A percentile compares a stretch with the other conserved stretches of the same genome.
These are phyloP conservation scores for Acanthamoeba lenticulata DNA, from an alignment of 208 protist species.

Conservation along the genomic window DNA sequence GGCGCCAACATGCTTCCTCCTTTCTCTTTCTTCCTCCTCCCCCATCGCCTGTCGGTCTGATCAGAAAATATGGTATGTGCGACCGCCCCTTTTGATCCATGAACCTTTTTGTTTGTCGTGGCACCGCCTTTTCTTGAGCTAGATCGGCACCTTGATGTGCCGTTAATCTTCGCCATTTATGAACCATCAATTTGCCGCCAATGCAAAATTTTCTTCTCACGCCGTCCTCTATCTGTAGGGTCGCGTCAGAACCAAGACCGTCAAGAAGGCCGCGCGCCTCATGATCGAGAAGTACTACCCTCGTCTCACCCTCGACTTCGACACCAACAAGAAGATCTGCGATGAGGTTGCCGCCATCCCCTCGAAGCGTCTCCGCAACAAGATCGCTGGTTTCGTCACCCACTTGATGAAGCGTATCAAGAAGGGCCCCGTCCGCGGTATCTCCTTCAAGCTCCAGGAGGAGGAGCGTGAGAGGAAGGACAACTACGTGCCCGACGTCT, in stretches of 20 bases:
- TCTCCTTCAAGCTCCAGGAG: slow-evolving; percentile 99
- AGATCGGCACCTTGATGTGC: neutral
- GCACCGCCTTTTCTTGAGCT: neutral
- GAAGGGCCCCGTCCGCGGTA: slow-evolving; percentile 98
- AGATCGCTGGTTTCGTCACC: slow-evolving; percentile 99
- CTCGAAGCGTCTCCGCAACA: slow-evolving; percentile 99
- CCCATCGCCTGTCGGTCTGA: slow-evolving; percentile 10
- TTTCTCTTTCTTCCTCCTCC: slow-evolving; percentile 49
- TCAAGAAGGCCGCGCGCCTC: slow-evolving; percentile 98
- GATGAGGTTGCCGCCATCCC: slow-evolving; percentile 98
- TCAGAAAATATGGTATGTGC: slow-evolving; percentile 2
- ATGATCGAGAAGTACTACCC: slow-evolving; percentile 99
- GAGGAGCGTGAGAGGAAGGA: slow-evolving; percentile 99
- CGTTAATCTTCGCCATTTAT: neutral
- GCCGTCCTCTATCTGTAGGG: slow-evolving; percentile 87
- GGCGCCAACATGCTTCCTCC: neutral
- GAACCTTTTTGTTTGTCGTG: neutral
- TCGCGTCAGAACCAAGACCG: slow-evolving; percentile 99
- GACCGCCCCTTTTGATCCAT: no score
- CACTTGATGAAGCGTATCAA: slow-evolving; percentile 99
- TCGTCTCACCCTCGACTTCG: slow-evolving; percentile 98
- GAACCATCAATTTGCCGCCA: neutral
- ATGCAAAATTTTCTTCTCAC: neutral
- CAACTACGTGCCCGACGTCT: slow-evolving; percentile 98
- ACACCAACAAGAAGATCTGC: slow-evolving; percentile 98